These are phyloP conservation scores for Fraxinus pennsylvanica DNA, from an alignment of 257 asterid genomes.

Conservation along the genomic window DNA sequence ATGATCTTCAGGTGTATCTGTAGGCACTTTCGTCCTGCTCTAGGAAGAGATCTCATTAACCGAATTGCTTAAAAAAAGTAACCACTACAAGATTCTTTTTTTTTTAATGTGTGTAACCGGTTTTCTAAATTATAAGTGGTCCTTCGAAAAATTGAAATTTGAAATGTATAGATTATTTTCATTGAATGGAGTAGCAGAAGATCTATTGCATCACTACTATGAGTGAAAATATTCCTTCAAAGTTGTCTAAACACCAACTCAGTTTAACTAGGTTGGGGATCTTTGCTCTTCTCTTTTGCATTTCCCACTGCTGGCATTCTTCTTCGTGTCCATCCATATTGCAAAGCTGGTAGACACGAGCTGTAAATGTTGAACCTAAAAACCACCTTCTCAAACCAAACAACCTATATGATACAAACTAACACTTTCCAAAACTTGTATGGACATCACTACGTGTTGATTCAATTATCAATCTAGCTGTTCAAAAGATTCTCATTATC, in stretches of 20 bases:
- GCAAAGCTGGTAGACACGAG: background rate
- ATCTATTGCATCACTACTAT: background rate
- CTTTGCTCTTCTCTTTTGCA: constrained; percentile 9
- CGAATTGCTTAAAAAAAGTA: background rate
- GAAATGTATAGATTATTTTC: background rate
- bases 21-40: background rate
- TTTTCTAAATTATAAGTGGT: background rate
- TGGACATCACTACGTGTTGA: background rate
- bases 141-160: background rate
- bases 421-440: background rate
- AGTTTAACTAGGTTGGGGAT: background rate
- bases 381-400: background rate
- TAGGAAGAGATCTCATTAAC: background rate
- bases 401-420: background rate
- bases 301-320: background rate
- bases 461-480: background rate
- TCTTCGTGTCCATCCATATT: background rate
- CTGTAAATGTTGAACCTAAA: background rate
- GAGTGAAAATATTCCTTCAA: background rate
- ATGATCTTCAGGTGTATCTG: background rate
- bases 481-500: background rate
- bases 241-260: no score
- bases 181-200: background rate
- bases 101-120: background rate
- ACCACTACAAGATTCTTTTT: background rate